Evolutionary conservation across 2,329 filamentous ascomycete species (phyloP).

Genomic region (Cladophialophora exuberans): DNA sequence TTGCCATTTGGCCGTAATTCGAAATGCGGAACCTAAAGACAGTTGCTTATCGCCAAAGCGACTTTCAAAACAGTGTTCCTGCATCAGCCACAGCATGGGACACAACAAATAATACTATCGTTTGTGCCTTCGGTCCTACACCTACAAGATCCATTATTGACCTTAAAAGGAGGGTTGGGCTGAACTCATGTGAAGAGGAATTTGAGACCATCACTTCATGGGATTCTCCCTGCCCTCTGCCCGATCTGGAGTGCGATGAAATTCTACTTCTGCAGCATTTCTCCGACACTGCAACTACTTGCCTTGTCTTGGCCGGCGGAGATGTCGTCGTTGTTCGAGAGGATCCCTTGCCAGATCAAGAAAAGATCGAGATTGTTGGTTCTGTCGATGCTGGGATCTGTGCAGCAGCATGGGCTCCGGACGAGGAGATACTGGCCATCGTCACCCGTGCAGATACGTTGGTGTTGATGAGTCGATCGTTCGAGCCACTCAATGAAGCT

Average conservation of each 20-base stretch:
- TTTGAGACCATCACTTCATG: slow-evolving; percentile 72
- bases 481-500: slow-evolving; percentile 80
- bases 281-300: slow-evolving; percentile 74
- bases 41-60: slow-evolving; percentile 70
- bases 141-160: slow-evolving; percentile 72
- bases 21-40: slow-evolving; percentile 88
- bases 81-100: slow-evolving; percentile 87
- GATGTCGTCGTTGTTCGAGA: slow-evolving; percentile 88
- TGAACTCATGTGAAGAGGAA: slow-evolving; percentile 36
- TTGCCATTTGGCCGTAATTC: slow-evolving; percentile 10
- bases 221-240: slow-evolving; percentile 81
- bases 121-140: slow-evolving; percentile 84
- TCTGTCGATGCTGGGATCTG: slow-evolving; percentile 91
- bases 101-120: slow-evolving; percentile 63
- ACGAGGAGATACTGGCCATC: slow-evolving; percentile 87
- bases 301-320: slow-evolving; percentile 83
- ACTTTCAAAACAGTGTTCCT: slow-evolving; percentile 60
- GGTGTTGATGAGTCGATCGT: slow-evolving; percentile 89
- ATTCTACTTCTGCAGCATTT: slow-evolving; percentile 84
- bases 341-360: slow-evolving; percentile 65
- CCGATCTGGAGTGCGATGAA: slow-evolving; percentile 73
- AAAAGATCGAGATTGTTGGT: slow-evolving; percentile 91
- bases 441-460: slow-evolving; percentile 78
- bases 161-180: slow-evolving; percentile 56
- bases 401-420: slow-evolving; percentile 89